Conservation (phyloP, 805 yeast species). For the Saccharomycopsis sp. region DNA sequence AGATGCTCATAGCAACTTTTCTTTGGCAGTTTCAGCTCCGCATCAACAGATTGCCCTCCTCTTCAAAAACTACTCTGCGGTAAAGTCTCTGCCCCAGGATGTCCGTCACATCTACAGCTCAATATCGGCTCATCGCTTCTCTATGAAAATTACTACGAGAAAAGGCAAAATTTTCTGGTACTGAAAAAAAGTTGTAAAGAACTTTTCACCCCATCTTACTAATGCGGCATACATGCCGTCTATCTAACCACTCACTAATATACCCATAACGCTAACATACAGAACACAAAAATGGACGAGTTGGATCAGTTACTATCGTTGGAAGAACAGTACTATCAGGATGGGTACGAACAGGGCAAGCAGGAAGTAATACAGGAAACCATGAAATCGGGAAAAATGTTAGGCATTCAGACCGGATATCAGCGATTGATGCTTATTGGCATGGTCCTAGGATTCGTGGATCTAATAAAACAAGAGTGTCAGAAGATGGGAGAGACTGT, state of each 20-base stretch:
- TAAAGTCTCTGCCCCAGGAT: no score
- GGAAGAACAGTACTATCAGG: conserved; percentile 15
- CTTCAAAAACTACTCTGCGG: no score
- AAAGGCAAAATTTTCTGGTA: neutral
- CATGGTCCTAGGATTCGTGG: conserved; percentile 12
- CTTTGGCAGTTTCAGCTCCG: no score
- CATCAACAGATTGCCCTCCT: no score
- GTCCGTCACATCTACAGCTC: no score
- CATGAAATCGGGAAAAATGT: conserved; percentile 16
- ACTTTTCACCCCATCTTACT: neutral
- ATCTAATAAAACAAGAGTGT: neutral
- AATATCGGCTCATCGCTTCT: no score
- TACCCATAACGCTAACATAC: no score
- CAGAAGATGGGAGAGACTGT: neutral
- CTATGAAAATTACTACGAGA: no score
- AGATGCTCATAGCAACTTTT: no score
- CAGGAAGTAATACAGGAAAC: conserved; percentile 13
- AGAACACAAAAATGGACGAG: neutral
- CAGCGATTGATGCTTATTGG: conserved; percentile 18
- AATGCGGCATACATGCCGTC: no score
- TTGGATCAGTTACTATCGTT: conserved; percentile 7
- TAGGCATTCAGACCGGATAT: conserved; percentile 21
- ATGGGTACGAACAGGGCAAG: conserved; percentile 18
- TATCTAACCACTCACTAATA: no score
- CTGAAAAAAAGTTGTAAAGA: neutral